These are phyloP conservation scores for Zymoseptoria tritici DNA, from an alignment of 2,329 filamentous ascomycete species.

Conservation along the genomic window DNA sequence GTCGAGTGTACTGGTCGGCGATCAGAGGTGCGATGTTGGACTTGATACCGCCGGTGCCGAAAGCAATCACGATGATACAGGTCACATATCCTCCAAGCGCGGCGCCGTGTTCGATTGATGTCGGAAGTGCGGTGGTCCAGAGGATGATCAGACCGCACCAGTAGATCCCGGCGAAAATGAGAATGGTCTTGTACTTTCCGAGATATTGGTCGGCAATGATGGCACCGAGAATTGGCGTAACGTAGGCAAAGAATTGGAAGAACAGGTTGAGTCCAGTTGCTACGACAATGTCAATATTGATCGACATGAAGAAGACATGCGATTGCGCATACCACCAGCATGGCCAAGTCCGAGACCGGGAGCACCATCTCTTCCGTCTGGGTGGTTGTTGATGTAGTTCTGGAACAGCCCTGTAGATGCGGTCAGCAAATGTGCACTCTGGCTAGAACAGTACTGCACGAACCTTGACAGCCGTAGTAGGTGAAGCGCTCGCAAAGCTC, in stretches of 20 bases:
- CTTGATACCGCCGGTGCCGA: slow-evolving; percentile 76
- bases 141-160: slow-evolving; percentile 61
- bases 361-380: slow-evolving; percentile 33
- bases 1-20: slow-evolving; percentile 42
- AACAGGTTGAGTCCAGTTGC: slow-evolving; percentile 40
- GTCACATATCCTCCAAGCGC: slow-evolving; percentile 58
- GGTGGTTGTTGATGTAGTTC: slow-evolving; percentile 42
- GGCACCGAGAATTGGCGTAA: slow-evolving; percentile 41
- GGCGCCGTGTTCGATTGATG: slow-evolving; percentile 52
- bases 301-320: not conserved
- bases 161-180: slow-evolving; percentile 56
- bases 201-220: slow-evolving; percentile 59
- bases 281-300: slow-evolving; percentile 10
- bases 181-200: slow-evolving; percentile 64
- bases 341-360: slow-evolving; percentile 37
- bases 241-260: slow-evolving; percentile 44
- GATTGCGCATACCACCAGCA: slow-evolving; percentile 32
- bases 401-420: slow-evolving; percentile 38
- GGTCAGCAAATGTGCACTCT: not conserved
- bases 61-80: slow-evolving; percentile 60
- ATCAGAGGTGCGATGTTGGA: slow-evolving; percentile 57
- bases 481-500: slow-evolving; percentile 46
- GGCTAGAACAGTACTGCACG: not conserved
- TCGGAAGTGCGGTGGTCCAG: slow-evolving; percentile 56
- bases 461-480: slow-evolving; percentile 8